Evolutionary conservation across 495 filamentous ascomycete genomes (phyloP).

Genomic region (Clohesyomyces aquaticus): DNA sequence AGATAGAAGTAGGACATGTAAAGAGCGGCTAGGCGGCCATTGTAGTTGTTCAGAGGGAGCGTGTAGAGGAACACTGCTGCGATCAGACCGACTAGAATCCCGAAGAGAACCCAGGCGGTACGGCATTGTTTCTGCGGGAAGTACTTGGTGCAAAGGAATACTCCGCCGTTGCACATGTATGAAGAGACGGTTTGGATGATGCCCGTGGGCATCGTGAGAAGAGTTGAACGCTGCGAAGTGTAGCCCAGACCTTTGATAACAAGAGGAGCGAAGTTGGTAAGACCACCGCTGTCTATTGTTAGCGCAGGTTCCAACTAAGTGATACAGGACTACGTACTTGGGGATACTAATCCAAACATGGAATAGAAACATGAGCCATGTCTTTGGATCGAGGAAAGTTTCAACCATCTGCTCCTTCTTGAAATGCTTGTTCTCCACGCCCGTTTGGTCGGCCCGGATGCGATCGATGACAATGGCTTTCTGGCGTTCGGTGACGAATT

Average conservation of each 20-base stretch:
- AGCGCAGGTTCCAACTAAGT: too few relatives aligned
- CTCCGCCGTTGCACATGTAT: conserved; percentile 38
- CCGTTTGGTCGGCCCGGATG: conserved; percentile 33
- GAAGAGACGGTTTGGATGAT: conserved; percentile 43
- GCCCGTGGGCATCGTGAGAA: conserved; percentile 63
- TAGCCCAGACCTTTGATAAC: conserved; percentile 67
- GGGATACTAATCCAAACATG: conserved; percentile 60
- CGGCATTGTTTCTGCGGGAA: conserved; percentile 27
- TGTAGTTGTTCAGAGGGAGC: conserved; percentile 35
- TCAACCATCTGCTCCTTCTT: conserved; percentile 57
- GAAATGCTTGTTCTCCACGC: conserved; percentile 38
- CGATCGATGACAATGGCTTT: conserved; percentile 31
- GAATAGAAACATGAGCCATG: conserved; percentile 65
- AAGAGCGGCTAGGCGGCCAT: conserved; percentile 34
- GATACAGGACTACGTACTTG: too few relatives aligned
- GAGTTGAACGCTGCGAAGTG: conserved; percentile 54
- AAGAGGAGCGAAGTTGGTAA: conserved; percentile 64
- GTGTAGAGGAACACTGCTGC: conserved; percentile 37
- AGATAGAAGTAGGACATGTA: conserved; percentile 58
- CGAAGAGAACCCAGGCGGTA: conserved; percentile 41
- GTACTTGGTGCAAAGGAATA: conserved; percentile 37
- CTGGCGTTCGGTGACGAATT: conserved; percentile 33
- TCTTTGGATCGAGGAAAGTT: conserved; percentile 62
- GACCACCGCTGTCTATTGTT: too few relatives aligned
- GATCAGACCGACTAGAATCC: conserved; percentile 39